Conservation (phyloP, 176 grass and related monocot genomes). For the Leersia perrieri region DNA sequence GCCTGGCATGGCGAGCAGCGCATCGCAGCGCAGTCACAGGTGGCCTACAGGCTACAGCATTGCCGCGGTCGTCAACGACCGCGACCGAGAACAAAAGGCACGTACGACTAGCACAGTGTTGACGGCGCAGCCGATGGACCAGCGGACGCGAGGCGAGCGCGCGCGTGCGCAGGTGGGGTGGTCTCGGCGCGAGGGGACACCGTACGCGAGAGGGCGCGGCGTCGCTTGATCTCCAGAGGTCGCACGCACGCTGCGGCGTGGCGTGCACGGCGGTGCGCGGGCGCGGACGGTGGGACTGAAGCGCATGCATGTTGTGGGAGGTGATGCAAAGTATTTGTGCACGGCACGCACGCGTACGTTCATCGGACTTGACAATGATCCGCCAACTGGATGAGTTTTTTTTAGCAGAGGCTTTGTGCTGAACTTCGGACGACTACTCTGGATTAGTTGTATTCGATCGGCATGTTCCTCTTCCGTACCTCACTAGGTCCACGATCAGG, state of each 20-base stretch:
- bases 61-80: slow-evolving; percentile 11
- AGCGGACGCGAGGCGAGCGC: neutral
- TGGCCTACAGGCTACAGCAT: neutral
- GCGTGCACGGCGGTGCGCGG: slow-evolving; percentile 27
- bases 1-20: slow-evolving; percentile 7
- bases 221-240: slow-evolving; percentile 17
- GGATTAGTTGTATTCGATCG: too few species aligned
- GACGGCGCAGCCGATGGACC: neutral
- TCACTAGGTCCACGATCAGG: neutral
- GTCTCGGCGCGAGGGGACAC: slow-evolving; percentile 38
- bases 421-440: neutral
- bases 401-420: neutral
- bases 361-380: neutral
- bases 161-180: neutral
- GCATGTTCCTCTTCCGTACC: too few species aligned
- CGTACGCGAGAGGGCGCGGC: slow-evolving; percentile 27
- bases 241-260: slow-evolving; percentile 15
- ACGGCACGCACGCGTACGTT: neutral
- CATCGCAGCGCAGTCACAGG: neutral
- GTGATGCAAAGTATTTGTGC: neutral
- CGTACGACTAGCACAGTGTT: neutral
- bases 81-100: neutral
- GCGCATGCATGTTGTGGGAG: too few species aligned
- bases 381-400: neutral
- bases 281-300: too few species aligned